These are phyloP conservation scores for Durio zibethinus DNA, from an alignment of 345 rosid species.

Conservation along the genomic window DNA sequence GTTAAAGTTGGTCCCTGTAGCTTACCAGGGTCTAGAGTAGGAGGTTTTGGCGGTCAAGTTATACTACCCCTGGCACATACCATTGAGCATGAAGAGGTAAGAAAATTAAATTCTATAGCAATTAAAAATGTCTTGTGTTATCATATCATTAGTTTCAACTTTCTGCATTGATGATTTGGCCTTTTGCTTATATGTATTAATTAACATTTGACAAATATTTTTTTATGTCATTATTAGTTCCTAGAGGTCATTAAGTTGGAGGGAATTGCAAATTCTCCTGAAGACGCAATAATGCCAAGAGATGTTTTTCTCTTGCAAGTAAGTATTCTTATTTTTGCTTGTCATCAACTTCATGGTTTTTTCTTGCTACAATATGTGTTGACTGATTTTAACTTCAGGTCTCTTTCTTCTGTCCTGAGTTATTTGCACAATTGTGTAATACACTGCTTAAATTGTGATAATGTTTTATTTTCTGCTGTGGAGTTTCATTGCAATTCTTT, in stretches of 20 bases:
- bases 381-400: neutral
- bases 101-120: conserved; percentile 4
- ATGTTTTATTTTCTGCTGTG: neutral
- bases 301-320: conserved; percentile 95
- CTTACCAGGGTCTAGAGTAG: conserved; percentile 70
- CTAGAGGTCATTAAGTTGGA: conserved; percentile 94
- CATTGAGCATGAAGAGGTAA: conserved; percentile 94
- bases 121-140: neutral
- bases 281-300: conserved; percentile 84
- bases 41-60: conserved; percentile 86
- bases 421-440: neutral
- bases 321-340: conserved; percentile 18
- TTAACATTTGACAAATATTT: neutral
- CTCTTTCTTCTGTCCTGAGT: neutral
- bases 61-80: conserved; percentile 97
- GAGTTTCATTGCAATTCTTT: neutral
- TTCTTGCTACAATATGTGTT: too few species aligned
- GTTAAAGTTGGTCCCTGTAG: conserved; percentile 91
- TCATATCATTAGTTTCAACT: neutral
- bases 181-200: neutral
- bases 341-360: neutral
- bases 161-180: neutral
- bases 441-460: neutral
- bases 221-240: conserved; percentile 40
- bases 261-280: conserved; percentile 83